Evolutionary conservation across 169 alveolate genomes (phyloP).

Genomic region (Plasmodium inui): DNA sequence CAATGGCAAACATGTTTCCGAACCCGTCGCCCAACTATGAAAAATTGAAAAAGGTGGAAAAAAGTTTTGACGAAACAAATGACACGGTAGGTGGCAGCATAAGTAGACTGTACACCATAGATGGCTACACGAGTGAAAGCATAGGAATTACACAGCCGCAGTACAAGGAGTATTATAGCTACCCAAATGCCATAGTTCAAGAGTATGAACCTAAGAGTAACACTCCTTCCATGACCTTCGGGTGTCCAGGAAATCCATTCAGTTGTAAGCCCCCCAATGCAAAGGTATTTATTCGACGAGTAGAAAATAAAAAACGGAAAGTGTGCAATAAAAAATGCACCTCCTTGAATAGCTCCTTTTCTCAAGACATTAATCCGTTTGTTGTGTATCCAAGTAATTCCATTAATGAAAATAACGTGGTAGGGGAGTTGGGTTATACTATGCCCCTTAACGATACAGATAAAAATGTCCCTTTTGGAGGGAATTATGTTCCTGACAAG

Average conservation of each 20-base stretch:
- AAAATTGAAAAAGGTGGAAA: conserved; percentile 27
- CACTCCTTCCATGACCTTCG: conserved; percentile 7
- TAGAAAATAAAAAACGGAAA: conserved; percentile 43
- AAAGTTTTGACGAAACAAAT: conserved; percentile 37
- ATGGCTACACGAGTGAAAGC: conserved; percentile 22
- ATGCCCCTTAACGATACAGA: conserved; percentile 14
- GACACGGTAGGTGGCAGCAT: conserved; percentile 34
- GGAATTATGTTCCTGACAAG: conserved; percentile 9
- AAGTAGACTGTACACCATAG: conserved; percentile 3
- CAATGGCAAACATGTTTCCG: conserved; percentile 1
- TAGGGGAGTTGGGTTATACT: conserved; percentile 23
- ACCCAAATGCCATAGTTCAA: conserved; percentile 28
- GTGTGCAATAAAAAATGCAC: conserved; percentile 18
- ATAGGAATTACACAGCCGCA: conserved; percentile 25
- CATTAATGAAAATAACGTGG: conserved; percentile 12
- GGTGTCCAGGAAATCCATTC: conserved; percentile 33
- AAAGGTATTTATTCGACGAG: conserved; percentile 66
- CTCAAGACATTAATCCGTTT: conserved; percentile 25
- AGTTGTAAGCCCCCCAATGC: conserved; percentile 30
- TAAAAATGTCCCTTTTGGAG: neutral
- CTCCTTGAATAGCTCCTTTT: conserved; percentile 23
- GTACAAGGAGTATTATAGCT: conserved; percentile 31
- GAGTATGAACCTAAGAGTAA: conserved; percentile 21
- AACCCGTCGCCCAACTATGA: conserved; percentile 1
- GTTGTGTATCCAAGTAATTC: conserved; percentile 35